Evolutionary conservation across 208 protist genomes (phyloP).

Genomic region (Trypanosoma melophagium): DNA sequence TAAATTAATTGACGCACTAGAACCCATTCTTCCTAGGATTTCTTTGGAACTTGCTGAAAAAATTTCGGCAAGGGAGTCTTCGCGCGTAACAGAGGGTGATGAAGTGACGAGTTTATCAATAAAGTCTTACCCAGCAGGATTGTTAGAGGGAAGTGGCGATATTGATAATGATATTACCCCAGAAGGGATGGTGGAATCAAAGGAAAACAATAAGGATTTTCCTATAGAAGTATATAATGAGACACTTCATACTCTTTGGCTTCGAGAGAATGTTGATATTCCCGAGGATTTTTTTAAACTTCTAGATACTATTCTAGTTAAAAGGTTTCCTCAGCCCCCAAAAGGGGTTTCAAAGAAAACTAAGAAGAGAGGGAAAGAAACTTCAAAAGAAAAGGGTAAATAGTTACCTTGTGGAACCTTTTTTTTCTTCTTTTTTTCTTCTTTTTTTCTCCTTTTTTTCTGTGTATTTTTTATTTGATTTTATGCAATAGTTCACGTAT

Average conservation of each 20-base stretch:
- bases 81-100: not conserved
- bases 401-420: too few species aligned
- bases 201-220: constrained; percentile 8
- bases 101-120: constrained; percentile 3
- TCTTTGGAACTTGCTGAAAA: constrained; percentile 14
- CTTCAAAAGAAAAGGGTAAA: constrained; percentile 10
- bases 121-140: constrained; percentile 2
- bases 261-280: constrained; percentile 47
- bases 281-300: constrained; percentile 42
- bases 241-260: constrained; percentile 58
- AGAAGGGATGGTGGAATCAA: not conserved
- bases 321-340: constrained; percentile 52
- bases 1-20: constrained; percentile 41
- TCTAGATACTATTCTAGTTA: constrained; percentile 40
- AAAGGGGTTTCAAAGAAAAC: constrained; percentile 40
- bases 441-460: too few species aligned
- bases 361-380: constrained; percentile 7
- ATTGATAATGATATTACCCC: not conserved
- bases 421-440: too few species aligned
- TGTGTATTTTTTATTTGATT: too few species aligned
- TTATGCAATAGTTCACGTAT: too few species aligned
- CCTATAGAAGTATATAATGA: constrained; percentile 31
- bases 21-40: constrained; percentile 25
- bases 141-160: constrained; percentile 10
- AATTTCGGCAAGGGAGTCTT: constrained; percentile 4